Evolutionary conservation across 1,284 basidiomycete species (phyloP), one percentile per base, ranked within the genome.

Genomic region (Sphaerobolus stellatus): DNA sequence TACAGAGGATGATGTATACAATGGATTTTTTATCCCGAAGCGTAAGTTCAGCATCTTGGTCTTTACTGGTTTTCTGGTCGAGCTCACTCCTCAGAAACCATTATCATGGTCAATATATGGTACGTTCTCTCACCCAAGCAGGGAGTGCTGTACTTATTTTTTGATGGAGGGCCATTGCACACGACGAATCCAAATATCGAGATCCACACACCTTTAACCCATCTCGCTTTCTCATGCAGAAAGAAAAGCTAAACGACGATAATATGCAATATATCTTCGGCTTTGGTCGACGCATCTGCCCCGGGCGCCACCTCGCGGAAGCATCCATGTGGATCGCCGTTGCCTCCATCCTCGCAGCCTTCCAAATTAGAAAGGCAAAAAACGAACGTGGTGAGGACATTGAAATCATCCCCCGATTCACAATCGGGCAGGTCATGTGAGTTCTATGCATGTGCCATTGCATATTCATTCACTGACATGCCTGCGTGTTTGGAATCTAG

Each of bases 1-100:
- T 11, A 57, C 45, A 6, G 56, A 58, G 40, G 62, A 64, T 41
- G 57, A 61, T 22, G 50, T 48, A 27, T 61, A 61, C 44, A 56
- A 45, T 4, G 54, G 51, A 5, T 56, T 54, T 27, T 56, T 61
- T 48, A 61, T 61, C 27, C 60, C 58, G 38, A 48, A 46, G 33
- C 11, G 33, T 36, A 36, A 36, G 33, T 36, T 18, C 33, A 18
- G 58, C n/a, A 22, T 36, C 8, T 36, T 36, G 33, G 11, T 18
- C 13, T 36, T 36, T 11, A 11, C 18, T 36, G 11, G 33, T 11
- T 18, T 18, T 18, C 33, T 18, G 33, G 11, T 36, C 18, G 33
- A 36, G 13, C 33, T 11, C 18, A 18, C 33, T 18, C 33, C 33
- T 18, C 18, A 36, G 33, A 36, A 36, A 36, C 33, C 11, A 36